phyloP scores from a whole-genome alignment of 805 yeast genomes.

The Candida tibetensis region DNA sequence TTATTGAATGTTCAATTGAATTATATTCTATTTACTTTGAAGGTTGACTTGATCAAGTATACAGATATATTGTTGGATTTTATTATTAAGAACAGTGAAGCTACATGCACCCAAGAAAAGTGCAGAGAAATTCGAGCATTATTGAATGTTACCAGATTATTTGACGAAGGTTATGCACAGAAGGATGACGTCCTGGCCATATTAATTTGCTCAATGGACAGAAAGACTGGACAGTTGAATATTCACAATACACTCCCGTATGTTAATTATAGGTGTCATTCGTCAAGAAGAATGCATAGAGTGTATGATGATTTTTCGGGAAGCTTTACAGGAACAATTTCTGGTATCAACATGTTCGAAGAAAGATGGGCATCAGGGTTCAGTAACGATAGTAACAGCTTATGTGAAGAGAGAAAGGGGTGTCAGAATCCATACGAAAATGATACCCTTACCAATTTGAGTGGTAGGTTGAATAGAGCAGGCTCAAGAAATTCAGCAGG shows the following conservation, averaged over 20 bases:
- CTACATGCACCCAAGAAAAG: constrained; percentile 4
- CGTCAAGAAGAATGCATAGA: constrained; percentile 2
- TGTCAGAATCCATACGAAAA: not conserved
- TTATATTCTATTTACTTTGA: constrained; percentile 33
- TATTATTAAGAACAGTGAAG: constrained; percentile 1
- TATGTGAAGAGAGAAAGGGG: not conserved
- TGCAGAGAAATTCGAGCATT: constrained; percentile 3
- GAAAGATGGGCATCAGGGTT: not conserved
- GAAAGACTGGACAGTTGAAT: constrained; percentile 35
- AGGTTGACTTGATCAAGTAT: constrained; percentile 25
- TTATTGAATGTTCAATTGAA: constrained; percentile 37
- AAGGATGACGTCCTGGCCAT: constrained; percentile 14
- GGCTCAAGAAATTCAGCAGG: not conserved
- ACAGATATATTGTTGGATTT: constrained; percentile 18
- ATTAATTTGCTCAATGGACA: constrained; percentile 33
- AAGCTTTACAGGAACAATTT: not conserved
- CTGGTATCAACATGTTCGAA: not conserved
- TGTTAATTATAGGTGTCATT: constrained; percentile 18
- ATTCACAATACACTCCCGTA: constrained; percentile 32
- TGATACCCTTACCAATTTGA: not conserved
- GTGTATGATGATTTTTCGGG: not conserved
- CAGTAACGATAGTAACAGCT: not conserved
- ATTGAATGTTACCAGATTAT: constrained; percentile 1
- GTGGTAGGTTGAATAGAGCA: not conserved
- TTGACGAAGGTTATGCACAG: constrained; percentile 4